These are phyloP conservation scores for Colletotrichum abscissum DNA, from an alignment of 2,329 filamentous ascomycete genomes.

Conservation along the genomic window DNA sequence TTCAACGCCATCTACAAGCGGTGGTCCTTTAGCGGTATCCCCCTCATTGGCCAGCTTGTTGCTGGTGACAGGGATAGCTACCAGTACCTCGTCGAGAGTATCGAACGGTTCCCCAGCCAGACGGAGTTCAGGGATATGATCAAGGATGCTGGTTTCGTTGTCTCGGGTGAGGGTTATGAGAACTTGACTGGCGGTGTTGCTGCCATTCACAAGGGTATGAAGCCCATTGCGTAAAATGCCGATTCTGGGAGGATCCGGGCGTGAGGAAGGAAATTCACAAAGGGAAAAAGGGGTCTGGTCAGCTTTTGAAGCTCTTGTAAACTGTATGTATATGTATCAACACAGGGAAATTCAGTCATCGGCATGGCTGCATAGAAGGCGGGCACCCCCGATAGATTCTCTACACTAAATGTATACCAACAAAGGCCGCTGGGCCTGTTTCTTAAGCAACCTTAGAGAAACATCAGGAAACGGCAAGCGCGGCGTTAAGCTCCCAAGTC, in stretches of 20 bases:
- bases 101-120: constrained; percentile 91
- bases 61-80: constrained; percentile 96
- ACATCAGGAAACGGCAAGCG: background rate
- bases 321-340: constrained; percentile 26
- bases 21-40: constrained; percentile 96
- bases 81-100: constrained; percentile 98
- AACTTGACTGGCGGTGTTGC: constrained; percentile 93
- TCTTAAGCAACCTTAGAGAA: background rate
- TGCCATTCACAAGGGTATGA: constrained; percentile 96
- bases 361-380: constrained; percentile 2
- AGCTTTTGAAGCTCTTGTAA: constrained; percentile 21
- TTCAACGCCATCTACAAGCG: constrained; percentile 91
- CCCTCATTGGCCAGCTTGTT: constrained; percentile 93
- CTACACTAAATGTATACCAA: constrained; percentile 11
- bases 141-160: constrained; percentile 82
- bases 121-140: constrained; percentile 88
- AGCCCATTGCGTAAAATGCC: constrained; percentile 62
- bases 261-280: background rate
- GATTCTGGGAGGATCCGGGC: too few relatives aligned
- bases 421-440: constrained; percentile 13
- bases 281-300: background rate
- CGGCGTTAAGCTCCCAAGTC: background rate
- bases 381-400: constrained; percentile 11
- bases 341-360: background rate
- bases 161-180: constrained; percentile 87